Evolutionary conservation across 1,284 basidiomycete genomes (phyloP), one percentile per base, ranked within the genome.

Genomic region (Pholiota adiposa): DNA sequence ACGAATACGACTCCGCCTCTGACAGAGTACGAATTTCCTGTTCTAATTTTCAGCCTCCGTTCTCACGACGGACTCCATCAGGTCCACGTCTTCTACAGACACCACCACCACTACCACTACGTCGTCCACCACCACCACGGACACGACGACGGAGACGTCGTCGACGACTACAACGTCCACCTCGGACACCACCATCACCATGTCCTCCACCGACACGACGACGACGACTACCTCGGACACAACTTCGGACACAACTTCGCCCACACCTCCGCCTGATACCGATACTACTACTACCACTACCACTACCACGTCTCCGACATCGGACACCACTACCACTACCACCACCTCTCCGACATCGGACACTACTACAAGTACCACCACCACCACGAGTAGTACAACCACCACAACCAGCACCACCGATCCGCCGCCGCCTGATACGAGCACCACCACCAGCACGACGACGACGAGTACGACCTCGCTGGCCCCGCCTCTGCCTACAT

Each of bases 241-340:
- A 2, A 25, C 40, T 14, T 38, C 27, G 18, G 36, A 38, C 38
- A 51, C 50, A n/a, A 51, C 33, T n/a, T 25, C 36, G 25, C 9
- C 46, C 21, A 25, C 46, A 3, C 23, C 19, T 7, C 23, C 46
- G 9, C 23, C 46, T 9, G 21, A 51, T 12, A 21, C 33, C 49
- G 48, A 50, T 16, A 54, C 63, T 3, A 53, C 70, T 14, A 53
- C 69, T 27, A 57, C 70, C 18, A 53, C 52, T 56, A 40, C 51
- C 21, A 41, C 51, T 5, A 53, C 51, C 14, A 25, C 36, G 25
- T 41, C 51, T n/a, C 29, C 46, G 11, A 49, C 46, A 23, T 19
- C 51, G 11, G 16, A 52, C 16, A 65, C 40, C 34, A 57, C 44
- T 56, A 2, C 56, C 68, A 40, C 51, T 12, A 41, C 51, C 14